These are phyloP conservation scores for Alnus glutinosa DNA, from an alignment of 306 rosid species.

Conservation along the genomic window DNA sequence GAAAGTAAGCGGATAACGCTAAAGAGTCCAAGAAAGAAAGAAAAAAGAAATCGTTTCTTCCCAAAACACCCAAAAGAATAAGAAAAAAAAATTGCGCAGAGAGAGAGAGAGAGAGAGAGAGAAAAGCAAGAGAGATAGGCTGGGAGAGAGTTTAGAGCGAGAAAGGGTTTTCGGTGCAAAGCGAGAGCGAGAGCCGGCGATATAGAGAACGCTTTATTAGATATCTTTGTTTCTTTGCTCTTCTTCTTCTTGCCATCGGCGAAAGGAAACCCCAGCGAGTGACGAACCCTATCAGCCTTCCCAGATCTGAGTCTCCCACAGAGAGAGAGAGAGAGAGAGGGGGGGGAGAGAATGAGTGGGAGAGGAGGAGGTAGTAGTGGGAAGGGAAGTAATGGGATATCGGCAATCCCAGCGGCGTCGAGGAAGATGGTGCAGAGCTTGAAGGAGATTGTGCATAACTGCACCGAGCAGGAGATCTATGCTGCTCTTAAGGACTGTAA, in stretches of 20 bases:
- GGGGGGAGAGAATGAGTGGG: slow-evolving; percentile 60
- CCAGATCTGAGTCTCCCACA: slow-evolving; percentile 44
- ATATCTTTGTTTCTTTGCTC: neutral
- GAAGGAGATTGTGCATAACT: slow-evolving; percentile 85
- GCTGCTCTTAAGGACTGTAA: slow-evolving; percentile 88
- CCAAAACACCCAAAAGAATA: neutral
- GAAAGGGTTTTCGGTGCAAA: slow-evolving; percentile 42
- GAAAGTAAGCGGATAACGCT: neutral
- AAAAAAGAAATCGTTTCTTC: neutral
- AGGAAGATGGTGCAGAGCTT: slow-evolving; percentile 92
- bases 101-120: slow-evolving; percentile 2
- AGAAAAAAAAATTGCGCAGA: neutral
- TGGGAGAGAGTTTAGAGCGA: neutral
- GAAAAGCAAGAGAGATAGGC: slow-evolving; percentile 16
- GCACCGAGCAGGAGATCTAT: slow-evolving; percentile 94
- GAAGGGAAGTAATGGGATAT: slow-evolving; percentile 55
- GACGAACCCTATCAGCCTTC: slow-evolving; percentile 17
- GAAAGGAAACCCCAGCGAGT: slow-evolving; percentile 60
- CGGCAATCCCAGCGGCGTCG: slow-evolving; percentile 76
- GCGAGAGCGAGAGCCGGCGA: neutral
- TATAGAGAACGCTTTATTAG: neutral
- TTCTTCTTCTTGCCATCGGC: slow-evolving; percentile 40
- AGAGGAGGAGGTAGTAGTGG: slow-evolving; percentile 48
- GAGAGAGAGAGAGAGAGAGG: slow-evolving; percentile 23
- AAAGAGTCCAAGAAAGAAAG: neutral